Conservation (phyloP, 2,329 filamentous ascomycete genomes). For the Ascochyta viciae-villosae region DNA sequence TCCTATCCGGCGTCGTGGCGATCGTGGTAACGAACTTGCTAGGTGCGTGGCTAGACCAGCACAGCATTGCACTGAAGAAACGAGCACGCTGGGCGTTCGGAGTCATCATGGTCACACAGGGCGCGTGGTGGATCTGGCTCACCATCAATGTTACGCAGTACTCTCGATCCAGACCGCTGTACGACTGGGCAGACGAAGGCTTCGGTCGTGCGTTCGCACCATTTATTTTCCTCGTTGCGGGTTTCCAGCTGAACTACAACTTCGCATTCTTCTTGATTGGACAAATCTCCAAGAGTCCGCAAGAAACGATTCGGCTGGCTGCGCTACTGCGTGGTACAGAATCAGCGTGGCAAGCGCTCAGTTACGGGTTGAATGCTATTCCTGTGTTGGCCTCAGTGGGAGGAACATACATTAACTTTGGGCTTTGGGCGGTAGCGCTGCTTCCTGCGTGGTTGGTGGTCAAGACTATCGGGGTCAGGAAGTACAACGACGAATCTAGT, state of each 20-base stretch:
- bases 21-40: conserved; percentile 63
- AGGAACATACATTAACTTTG: conserved; percentile 73
- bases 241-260: conserved; percentile 75
- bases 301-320: conserved; percentile 70
- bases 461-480: conserved; percentile 56
- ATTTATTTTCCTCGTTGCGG: conserved; percentile 69
- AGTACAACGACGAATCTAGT: conserved; percentile 28
- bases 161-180: conserved; percentile 60
- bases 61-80: conserved; percentile 58
- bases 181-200: conserved; percentile 68
- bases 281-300: conserved; percentile 65
- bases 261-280: conserved; percentile 74
- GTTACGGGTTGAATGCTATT: conserved; percentile 69
- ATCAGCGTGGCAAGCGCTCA: conserved; percentile 74
- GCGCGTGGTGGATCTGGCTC: conserved; percentile 74
- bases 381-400: conserved; percentile 67
- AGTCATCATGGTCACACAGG: conserved; percentile 62
- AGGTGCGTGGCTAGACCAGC: conserved; percentile 69
- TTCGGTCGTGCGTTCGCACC: conserved; percentile 71
- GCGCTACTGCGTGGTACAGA: conserved; percentile 72
- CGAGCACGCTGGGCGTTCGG: conserved; percentile 63
- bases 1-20: conserved; percentile 54
- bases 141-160: conserved; percentile 69
- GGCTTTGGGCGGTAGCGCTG: conserved; percentile 67
- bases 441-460: conserved; percentile 71